Evolutionary conservation across 2,329 filamentous ascomycete species (phyloP), one percentile per base, ranked within the genome.

Genomic region (Epichloe hybrida): DNA sequence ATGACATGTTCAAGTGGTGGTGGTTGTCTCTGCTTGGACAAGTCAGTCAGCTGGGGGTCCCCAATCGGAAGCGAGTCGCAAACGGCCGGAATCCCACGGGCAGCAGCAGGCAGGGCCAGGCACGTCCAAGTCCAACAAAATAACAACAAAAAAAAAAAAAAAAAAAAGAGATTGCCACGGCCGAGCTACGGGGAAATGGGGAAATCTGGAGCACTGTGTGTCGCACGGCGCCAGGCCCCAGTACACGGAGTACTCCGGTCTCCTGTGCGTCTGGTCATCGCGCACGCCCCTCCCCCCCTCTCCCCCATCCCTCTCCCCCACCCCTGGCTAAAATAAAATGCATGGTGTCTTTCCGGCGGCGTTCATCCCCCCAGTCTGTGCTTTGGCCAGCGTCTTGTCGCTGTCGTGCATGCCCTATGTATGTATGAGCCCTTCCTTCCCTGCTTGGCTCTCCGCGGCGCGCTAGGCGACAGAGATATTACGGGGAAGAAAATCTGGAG

Each of bases 151-250:
- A 27, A 8, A 8, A 8, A 0, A 8, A 8, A 0, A 17, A 37
- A 35, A n/a, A 41, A 41, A 46, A 46, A n/a, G 43, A 47, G 49
- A 27, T 17, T 17, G 43, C 49, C 46, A 52, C 39, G 37, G 45
- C 27, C 38, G 39, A 37, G 13, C 34, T 20, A 40, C 21, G 41
- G 41, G 49, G 42, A 21, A 3, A 21, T 21, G 20, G 20, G 20
- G 35, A 21, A 13, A 23, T 12, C 37, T 31, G 27, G 31, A 45
- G 51, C 53, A 55, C 53, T 37, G 53, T 55, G 46, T 44, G 47
- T 13, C 49, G 45, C 51, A 54, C 53, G 53, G 49, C 46, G 37
- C 46, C 42, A 38, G 48, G 37, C 20, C 45, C 17, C 38, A 41
- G 51, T 42, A 46, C 42, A 53, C 27, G 27, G 27, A 31, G 27